Evolutionary conservation across 345 rosid species (phyloP).

Genomic region (Dimocarpus longan): DNA sequence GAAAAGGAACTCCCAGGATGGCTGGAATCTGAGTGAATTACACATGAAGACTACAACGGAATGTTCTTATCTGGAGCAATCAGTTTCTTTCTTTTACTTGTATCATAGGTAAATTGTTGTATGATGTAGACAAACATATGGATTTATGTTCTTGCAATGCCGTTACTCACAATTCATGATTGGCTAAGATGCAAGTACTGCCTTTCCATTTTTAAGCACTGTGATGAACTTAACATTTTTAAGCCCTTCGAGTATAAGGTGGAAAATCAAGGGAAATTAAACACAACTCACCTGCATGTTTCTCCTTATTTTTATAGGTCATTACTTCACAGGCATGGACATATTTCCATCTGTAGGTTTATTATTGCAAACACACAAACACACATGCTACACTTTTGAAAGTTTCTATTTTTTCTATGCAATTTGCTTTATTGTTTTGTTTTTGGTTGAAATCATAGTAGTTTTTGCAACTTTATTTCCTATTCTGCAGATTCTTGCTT

Average conservation of each 20-base stretch:
- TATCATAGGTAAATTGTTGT: constrained; percentile 67
- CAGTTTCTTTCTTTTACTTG: constrained; percentile 79
- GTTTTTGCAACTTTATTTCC: background rate
- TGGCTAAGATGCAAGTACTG: background rate
- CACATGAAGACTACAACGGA: constrained; percentile 93
- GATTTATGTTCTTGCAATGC: constrained; percentile 11
- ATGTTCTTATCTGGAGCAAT: constrained; percentile 77
- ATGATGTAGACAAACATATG: constrained; percentile 16
- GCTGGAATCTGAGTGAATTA: constrained; percentile 81
- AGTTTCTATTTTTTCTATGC: background rate
- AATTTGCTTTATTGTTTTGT: background rate
- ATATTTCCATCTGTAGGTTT: background rate
- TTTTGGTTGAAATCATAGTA: background rate
- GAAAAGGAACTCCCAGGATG: constrained; percentile 69
- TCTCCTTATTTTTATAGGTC: background rate
- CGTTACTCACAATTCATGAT: background rate
- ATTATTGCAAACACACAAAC: background rate
- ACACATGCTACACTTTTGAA: background rate
- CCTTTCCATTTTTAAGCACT: background rate
- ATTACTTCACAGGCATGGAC: background rate
- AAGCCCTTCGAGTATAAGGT: background rate
- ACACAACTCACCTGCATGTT: background rate
- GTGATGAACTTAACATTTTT: background rate
- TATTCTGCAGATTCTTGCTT: constrained; percentile 7
- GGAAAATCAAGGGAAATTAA: background rate